These are phyloP conservation scores for Citrullus amarus DNA, from an alignment of 306 rosid genomes.

Conservation along the genomic window DNA sequence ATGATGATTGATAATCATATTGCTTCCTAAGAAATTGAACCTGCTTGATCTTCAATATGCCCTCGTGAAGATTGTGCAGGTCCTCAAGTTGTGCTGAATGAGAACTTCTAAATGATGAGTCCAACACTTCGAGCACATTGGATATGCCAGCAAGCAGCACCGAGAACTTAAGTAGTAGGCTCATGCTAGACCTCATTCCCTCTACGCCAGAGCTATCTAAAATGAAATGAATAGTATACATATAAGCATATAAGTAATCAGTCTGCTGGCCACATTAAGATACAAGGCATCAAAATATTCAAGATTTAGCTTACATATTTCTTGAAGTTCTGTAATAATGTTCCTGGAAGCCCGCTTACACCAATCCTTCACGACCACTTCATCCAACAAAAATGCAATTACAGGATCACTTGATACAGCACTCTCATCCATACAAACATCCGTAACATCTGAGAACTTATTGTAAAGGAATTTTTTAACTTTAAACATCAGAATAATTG, in stretches of 20 bases:
- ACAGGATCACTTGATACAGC: slow-evolving; percentile 98
- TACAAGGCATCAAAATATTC: slow-evolving; percentile 12
- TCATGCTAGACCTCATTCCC: slow-evolving; percentile 42
- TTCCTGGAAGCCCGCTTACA: slow-evolving; percentile 74
- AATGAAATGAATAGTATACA: slow-evolving; percentile 17
- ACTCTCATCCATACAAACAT: slow-evolving; percentile 95
- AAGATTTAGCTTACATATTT: slow-evolving; percentile 69
- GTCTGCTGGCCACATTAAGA: not conserved
- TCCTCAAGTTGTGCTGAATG: slow-evolving; percentile 77
- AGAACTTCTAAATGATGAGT: slow-evolving; percentile 74
- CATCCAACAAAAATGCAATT: slow-evolving; percentile 97
- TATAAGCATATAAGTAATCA: not conserved
- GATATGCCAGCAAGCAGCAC: slow-evolving; percentile 64
- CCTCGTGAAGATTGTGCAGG: slow-evolving; percentile 75
- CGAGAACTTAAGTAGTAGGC: slow-evolving; percentile 55
- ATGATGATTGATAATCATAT: not conserved
- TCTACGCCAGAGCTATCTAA: slow-evolving; percentile 50
- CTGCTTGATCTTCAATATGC: slow-evolving; percentile 78
- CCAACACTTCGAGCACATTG: slow-evolving; percentile 81
- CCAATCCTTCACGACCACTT: slow-evolving; percentile 99
- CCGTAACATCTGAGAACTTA: slow-evolving; percentile 70
- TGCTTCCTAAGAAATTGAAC: slow-evolving; percentile 25
- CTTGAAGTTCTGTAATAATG: slow-evolving; percentile 56
- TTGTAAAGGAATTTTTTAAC: slow-evolving; percentile 45
- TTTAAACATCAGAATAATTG: not conserved